Evolutionary conservation across 1,284 basidiomycete species (phyloP).

Genomic region (Naganishia liquefaciens): DNA sequence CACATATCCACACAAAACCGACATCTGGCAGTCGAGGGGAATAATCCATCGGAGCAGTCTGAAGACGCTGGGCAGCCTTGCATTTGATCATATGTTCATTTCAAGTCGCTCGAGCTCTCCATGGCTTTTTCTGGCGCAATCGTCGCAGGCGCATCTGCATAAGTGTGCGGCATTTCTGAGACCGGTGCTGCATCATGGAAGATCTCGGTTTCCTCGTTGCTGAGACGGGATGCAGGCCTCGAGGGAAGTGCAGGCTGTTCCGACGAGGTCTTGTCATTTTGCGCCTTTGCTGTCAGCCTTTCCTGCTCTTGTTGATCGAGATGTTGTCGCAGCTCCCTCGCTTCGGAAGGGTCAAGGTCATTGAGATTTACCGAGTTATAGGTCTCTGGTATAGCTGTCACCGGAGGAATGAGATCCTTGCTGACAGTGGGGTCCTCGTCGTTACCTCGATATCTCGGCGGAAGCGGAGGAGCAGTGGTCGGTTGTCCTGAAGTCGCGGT

Average conservation of each 20-base stretch:
- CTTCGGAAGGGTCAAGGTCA: constrained; percentile 17
- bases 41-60: too few relatives aligned
- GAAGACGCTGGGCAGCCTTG: too few relatives aligned
- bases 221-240: constrained; percentile 11
- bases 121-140: neutral
- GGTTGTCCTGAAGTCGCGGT: constrained; percentile 1
- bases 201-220: constrained; percentile 1
- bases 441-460: constrained; percentile 9
- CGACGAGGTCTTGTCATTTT: neutral
- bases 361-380: neutral
- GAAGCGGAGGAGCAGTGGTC: constrained; percentile 31
- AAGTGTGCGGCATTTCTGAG: neutral
- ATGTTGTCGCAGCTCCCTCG: constrained; percentile 15
- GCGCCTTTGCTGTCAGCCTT: neutral
- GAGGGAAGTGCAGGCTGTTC: neutral
- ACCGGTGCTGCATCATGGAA: constrained; percentile 13
- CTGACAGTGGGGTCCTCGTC: neutral
- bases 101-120: neutral
- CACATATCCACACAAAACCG: too few relatives aligned
- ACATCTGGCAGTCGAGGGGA: too few relatives aligned
- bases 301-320: constrained; percentile 18
- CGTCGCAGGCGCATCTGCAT: constrained; percentile 1
- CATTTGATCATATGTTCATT: neutral
- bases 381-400: neutral
- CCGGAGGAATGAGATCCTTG: neutral